Evolutionary conservation across 805 yeast genomes (phyloP).

Genomic region (Candida xiaguanensis): DNA sequence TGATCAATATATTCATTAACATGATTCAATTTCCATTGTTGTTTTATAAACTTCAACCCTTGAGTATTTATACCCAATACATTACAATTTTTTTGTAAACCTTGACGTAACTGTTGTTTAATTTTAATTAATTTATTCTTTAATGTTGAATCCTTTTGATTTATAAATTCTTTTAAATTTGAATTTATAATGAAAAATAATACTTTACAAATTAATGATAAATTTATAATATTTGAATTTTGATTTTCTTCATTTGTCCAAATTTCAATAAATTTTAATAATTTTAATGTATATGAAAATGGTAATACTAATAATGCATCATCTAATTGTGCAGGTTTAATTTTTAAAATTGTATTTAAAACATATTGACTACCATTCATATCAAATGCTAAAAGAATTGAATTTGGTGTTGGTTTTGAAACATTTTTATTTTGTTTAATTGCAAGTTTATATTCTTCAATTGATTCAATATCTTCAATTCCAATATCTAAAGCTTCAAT

Average conservation of each 20-base stretch:
- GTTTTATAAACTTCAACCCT: constrained; percentile 70
- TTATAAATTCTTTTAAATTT: constrained; percentile 75
- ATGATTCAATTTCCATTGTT: constrained; percentile 78
- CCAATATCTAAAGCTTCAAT: constrained; percentile 92
- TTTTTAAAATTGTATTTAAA: constrained; percentile 62
- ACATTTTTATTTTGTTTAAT: constrained; percentile 35
- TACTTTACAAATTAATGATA: constrained; percentile 68
- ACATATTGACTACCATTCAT: constrained; percentile 76
- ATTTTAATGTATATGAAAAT: constrained; percentile 71
- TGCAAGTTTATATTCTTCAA: constrained; percentile 46
- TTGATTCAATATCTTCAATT: constrained; percentile 58
- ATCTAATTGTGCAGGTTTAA: constrained; percentile 81
- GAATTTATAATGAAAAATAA: constrained; percentile 69
- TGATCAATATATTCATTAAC: constrained; percentile 71
- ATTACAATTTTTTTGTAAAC: constrained; percentile 48
- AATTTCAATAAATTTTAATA: constrained; percentile 67
- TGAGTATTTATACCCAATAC: constrained; percentile 82
- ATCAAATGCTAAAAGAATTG: constrained; percentile 70
- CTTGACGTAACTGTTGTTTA: constrained; percentile 55
- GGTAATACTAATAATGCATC: constrained; percentile 92
- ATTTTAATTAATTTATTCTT: constrained; percentile 64
- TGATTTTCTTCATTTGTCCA: constrained; percentile 55
- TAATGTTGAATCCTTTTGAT: constrained; percentile 60
- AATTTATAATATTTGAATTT: constrained; percentile 43
- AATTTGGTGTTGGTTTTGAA: constrained; percentile 55